These are phyloP conservation scores for Penicillium freii DNA, from an alignment of 2,329 filamentous ascomycete genomes.

Conservation along the genomic window DNA sequence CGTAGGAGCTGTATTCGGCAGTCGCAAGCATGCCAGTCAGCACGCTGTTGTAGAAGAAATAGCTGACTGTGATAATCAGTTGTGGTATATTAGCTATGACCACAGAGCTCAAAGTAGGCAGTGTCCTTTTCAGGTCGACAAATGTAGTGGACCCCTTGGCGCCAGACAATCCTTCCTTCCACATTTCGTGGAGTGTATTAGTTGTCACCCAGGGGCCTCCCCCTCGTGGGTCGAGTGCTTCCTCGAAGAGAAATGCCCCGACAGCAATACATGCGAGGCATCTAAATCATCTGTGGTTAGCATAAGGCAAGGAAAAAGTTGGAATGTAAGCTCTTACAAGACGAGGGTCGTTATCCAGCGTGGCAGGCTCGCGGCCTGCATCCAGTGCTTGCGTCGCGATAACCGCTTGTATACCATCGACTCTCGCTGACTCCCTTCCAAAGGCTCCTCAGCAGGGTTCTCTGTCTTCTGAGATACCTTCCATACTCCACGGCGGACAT, in stretches of 20 bases:
- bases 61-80: conserved; percentile 34
- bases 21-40: conserved; percentile 48
- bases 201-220: not conserved
- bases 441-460: not conserved
- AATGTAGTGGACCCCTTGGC: not conserved
- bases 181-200: not conserved
- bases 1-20: conserved; percentile 50
- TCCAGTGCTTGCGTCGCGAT: not conserved
- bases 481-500: not conserved
- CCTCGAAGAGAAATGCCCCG: not conserved
- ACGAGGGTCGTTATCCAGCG: not conserved
- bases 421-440: not conserved
- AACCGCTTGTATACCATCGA: not conserved
- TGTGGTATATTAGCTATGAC: conserved; percentile 20
- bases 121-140: not conserved
- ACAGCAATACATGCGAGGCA: not conserved
- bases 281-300: not conserved
- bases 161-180: not conserved
- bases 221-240: not conserved
- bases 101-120: not conserved
- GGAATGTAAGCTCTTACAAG: not conserved
- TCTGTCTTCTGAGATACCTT: not conserved
- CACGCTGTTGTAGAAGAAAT: conserved; percentile 36
- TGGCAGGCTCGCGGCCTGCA: not conserved
- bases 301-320: not conserved